Evolutionary conservation across 2,329 filamentous ascomycete genomes (phyloP).

Genomic region (Pyricularia grisea): DNA sequence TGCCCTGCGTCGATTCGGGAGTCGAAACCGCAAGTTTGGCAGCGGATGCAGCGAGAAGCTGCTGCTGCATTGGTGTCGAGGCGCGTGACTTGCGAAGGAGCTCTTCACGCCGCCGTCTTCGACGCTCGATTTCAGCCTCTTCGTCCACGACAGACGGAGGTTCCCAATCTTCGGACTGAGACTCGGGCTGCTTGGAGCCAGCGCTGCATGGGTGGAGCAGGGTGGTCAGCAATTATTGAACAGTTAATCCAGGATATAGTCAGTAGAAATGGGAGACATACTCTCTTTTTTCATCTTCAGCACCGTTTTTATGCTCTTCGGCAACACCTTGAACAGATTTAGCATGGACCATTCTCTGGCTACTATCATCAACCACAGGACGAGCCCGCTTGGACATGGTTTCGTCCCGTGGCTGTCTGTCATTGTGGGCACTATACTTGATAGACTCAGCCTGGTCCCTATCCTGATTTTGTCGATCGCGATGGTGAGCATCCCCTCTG

Average conservation of each 20-base stretch:
- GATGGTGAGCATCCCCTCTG: slow-evolving; percentile 17
- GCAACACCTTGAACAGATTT: slow-evolving; percentile 57
- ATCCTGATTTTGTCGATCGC: slow-evolving; percentile 17
- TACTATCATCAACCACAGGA: slow-evolving; percentile 47
- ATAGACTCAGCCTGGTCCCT: slow-evolving; percentile 21
- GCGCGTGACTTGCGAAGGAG: slow-evolving; percentile 76
- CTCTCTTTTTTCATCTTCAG: background rate
- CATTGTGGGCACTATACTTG: slow-evolving; percentile 37
- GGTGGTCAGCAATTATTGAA: background rate
- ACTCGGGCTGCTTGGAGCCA: slow-evolving; percentile 8
- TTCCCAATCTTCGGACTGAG: slow-evolving; percentile 32
- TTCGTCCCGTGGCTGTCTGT: slow-evolving; percentile 41
- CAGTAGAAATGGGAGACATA: background rate
- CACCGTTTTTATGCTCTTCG: slow-evolving; percentile 28
- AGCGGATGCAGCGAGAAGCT: slow-evolving; percentile 60
- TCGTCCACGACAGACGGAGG: slow-evolving; percentile 62
- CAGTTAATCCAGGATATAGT: background rate
- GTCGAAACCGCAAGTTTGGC: slow-evolving; percentile 48
- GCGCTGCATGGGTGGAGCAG: background rate
- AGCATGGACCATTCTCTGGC: slow-evolving; percentile 53
- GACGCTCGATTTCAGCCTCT: slow-evolving; percentile 74
- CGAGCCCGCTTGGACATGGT: slow-evolving; percentile 53
- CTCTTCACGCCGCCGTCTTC: slow-evolving; percentile 74
- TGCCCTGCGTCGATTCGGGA: slow-evolving; percentile 35
- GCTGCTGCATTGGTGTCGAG: slow-evolving; percentile 54